Conservation (phyloP, 2,329 filamentous ascomycete species). For the Raffaelea ambrosiae region DNA sequence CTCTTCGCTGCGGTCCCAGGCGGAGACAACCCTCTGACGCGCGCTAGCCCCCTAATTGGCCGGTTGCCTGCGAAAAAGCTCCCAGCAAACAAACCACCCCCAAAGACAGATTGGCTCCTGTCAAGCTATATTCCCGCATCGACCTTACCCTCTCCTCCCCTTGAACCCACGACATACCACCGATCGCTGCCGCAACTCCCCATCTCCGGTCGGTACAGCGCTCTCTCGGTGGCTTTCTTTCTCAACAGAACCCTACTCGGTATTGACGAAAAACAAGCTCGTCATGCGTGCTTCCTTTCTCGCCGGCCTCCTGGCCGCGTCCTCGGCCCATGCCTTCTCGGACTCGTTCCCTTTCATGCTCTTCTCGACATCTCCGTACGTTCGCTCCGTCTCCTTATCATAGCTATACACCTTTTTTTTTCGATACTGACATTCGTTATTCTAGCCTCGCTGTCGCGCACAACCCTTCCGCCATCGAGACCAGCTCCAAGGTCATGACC, state of each 20-base stretch:
- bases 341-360: conserved; percentile 86
- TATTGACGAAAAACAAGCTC: too few relatives aligned
- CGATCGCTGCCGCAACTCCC: too few relatives aligned
- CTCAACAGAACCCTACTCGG: too few relatives aligned
- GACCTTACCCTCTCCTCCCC: background rate
- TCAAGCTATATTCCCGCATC: background rate
- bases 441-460: conserved; percentile 25
- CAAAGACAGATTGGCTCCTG: background rate
- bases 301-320: conserved; percentile 43
- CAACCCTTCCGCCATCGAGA: conserved; percentile 36
- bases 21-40: background rate
- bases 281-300: conserved; percentile 47
- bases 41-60: background rate
- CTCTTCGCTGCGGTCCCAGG: background rate
- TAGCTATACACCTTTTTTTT: background rate
- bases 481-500: conserved; percentile 32
- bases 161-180: background rate
- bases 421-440: conserved; percentile 9
- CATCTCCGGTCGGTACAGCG: too few relatives aligned
- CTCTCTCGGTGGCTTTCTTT: too few relatives aligned
- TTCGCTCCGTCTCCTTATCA: conserved; percentile 4
- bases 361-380: conserved; percentile 77
- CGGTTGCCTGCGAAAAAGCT: background rate
- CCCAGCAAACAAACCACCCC: background rate
- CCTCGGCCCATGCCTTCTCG: conserved; percentile 62